Base-by-base conservation (phyloP, 164 flowering plant genomes). In the Litsea cubeba region DNA sequence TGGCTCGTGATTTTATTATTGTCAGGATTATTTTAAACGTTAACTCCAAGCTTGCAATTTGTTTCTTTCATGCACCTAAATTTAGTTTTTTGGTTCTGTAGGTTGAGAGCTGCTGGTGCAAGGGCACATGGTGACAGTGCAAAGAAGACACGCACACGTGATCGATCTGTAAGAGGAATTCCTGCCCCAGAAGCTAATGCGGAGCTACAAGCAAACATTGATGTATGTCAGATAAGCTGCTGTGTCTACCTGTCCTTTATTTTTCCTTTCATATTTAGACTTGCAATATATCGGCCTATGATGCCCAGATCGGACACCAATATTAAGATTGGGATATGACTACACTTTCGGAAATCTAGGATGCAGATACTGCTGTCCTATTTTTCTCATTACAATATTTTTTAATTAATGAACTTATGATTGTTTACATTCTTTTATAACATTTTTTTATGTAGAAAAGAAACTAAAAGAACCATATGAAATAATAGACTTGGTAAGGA, bases 161-260 rank as follows among this genome's bases (percentile, higher is more conserved):
- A 89, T 63, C 88, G 96, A 75, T 51, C 86, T 50, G 81, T 69
- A 23, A 83, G 93, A 76, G 92, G 87, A 71, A 69, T 83, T 58
- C 90, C 94, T 82, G 97, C 89, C 81, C 94, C 97, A 11, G 91
- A 90, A 79, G 98, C 95, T 66, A 93, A 93, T 81, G 93, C 93
- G 1, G 95, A 90, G 81, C 87, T 89, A 75, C 95, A 88, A 81
- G 79, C 85, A 70, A 93, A 93, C 82, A 83, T 91, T 74, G 97
- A 93, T 86, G 98, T 93, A 90, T 64, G 95, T 78, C 80, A 69
- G 50, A 78, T 77, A 67, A 73, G 71, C 62, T 70, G 69, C 77
- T 76, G 2, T 49, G 2, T 14, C 22, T 15, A 62, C 50, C 75
- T 60, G 14, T 17, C 35, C 25, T 58, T 7, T 50, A 23, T 72